Evolutionary conservation across 108 stramenopile species (phyloP).

Genomic region (Bacterosira constricta): DNA sequence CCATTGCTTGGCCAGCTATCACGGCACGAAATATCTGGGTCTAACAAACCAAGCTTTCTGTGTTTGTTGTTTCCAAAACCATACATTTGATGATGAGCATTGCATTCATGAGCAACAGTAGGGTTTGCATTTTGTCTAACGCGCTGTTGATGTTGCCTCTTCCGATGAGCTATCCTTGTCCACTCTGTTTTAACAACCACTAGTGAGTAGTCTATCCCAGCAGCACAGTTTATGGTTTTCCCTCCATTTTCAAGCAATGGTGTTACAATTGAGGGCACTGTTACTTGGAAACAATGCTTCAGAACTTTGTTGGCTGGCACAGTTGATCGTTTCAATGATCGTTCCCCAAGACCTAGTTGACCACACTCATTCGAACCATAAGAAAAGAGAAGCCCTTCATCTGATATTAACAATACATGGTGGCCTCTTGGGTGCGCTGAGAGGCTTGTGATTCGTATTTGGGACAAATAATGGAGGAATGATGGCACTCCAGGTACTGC

Average conservation of each 20-base stretch:
- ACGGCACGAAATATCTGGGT: slow-evolving; percentile 20
- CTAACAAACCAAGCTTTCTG: slow-evolving; percentile 77
- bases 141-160: slow-evolving; percentile 16
- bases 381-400: slow-evolving; percentile 76
- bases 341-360: slow-evolving; percentile 72
- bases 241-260: slow-evolving; percentile 85
- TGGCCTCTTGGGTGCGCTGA: slow-evolving; percentile 83
- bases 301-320: neutral
- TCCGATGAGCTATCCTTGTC: slow-evolving; percentile 28
- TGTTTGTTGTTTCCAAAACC: slow-evolving; percentile 81
- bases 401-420: slow-evolving; percentile 78
- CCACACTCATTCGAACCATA: slow-evolving; percentile 81
- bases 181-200: slow-evolving; percentile 78
- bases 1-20: neutral
- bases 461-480: slow-evolving; percentile 64
- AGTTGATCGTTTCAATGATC: slow-evolving; percentile 11
- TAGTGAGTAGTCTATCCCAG: slow-evolving; percentile 79
- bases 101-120: slow-evolving; percentile 23
- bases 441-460: slow-evolving; percentile 66
- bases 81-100: slow-evolving; percentile 80
- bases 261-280: slow-evolving; percentile 70
- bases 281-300: neutral
- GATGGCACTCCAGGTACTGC: slow-evolving; percentile 73
- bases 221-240: slow-evolving; percentile 78
- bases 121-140: neutral